phyloP scores from a whole-genome alignment of 306 rosid genomes.

The Urtica urens region DNA sequence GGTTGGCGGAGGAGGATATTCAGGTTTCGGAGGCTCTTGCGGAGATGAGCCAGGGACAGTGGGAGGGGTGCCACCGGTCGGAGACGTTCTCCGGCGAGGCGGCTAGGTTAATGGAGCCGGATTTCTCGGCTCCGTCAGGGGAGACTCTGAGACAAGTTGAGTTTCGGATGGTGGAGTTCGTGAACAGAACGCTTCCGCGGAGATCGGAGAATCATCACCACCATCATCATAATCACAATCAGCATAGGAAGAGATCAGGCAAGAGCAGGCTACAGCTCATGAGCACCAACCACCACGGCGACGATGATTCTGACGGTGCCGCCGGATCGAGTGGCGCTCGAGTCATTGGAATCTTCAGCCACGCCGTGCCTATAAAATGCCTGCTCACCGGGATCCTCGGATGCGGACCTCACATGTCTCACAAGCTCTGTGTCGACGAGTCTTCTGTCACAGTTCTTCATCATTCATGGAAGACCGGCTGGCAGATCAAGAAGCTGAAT shows the following conservation, averaged over 20 bases:
- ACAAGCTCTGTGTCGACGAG: constrained; percentile 80
- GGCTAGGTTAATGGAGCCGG: constrained; percentile 68
- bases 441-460: constrained; percentile 93
- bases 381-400: constrained; percentile 88
- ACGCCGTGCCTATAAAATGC: constrained; percentile 82
- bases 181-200: constrained; percentile 67
- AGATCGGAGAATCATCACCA: constrained; percentile 42
- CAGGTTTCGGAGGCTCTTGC: constrained; percentile 61
- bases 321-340: constrained; percentile 63
- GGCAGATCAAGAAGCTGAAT: constrained; percentile 87
- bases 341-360: constrained; percentile 75
- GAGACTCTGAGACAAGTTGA: constrained; percentile 94
- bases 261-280: constrained; percentile 87
- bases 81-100: constrained; percentile 77
- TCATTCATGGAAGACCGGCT: constrained; percentile 87
- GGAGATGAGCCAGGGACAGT: constrained; percentile 93
- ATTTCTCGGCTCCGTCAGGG: constrained; percentile 85
- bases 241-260: constrained; percentile 72
- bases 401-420: constrained; percentile 72
- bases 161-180: constrained; percentile 68
- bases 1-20: constrained; percentile 58
- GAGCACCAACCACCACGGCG: constrained; percentile 65
- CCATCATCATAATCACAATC: constrained; percentile 47
- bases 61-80: constrained; percentile 92
- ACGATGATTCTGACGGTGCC: constrained; percentile 65